Evolutionary conservation across 208 protist genomes (phyloP).

Genomic region (Acanthamoeba culbertsoni): DNA sequence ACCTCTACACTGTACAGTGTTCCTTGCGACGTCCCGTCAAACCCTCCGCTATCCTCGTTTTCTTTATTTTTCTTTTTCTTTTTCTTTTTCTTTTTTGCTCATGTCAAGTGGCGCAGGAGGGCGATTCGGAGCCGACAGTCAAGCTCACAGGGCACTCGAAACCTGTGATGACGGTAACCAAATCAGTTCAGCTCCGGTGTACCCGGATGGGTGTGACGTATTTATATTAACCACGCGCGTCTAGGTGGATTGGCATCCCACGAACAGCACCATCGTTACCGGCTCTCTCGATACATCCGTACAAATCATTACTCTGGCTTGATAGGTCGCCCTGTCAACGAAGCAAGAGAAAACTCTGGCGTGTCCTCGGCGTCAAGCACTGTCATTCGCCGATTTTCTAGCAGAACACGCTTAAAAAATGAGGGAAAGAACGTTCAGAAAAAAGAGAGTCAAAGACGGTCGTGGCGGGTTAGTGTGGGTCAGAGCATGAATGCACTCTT

Average conservation of each 20-base stretch:
- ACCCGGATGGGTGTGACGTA: not conserved
- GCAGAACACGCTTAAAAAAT: too few species aligned
- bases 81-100: not conserved
- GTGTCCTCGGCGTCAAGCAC: too few species aligned
- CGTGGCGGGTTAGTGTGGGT: too few species aligned
- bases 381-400: too few species aligned
- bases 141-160: not conserved
- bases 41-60: too few species aligned
- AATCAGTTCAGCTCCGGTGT: too few species aligned
- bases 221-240: not conserved
- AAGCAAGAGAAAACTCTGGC: not conserved
- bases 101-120: not conserved
- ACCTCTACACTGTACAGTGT: not conserved
- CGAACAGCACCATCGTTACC: not conserved
- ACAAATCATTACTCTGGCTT: not conserved
- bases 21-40: too few species aligned
- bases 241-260: conserved; percentile 36
- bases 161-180: not conserved
- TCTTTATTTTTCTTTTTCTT: not conserved
- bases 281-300: not conserved
- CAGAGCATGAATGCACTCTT: too few species aligned
- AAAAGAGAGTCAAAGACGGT: too few species aligned
- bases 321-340: too few species aligned
- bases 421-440: too few species aligned
- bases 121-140: not conserved